Evolutionary conservation across 2,329 filamentous ascomycete species (phyloP), one percentile per base, ranked within the genome.

Genomic region (Bipolaris cookei): DNA sequence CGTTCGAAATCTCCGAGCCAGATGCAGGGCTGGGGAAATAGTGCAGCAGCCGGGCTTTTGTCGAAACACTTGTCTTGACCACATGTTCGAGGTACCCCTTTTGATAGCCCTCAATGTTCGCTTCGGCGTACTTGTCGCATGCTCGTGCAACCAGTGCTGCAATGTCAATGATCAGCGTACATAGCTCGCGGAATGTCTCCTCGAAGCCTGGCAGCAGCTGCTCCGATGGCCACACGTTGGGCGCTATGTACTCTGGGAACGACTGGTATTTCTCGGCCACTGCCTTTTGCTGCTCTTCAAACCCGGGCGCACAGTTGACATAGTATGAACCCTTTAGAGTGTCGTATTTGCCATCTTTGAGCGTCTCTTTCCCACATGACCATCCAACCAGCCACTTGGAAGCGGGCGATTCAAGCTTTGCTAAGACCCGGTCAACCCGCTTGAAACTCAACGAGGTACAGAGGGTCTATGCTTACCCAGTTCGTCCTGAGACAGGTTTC

Each of bases 1-100:
- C 71, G 11, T 56, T 59, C 2, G 56, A 43, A 3, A 56, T 42
- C 28, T 65, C 51, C 52, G 64, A 57, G 50, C 58, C 56, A 6
- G 70, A 51, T 37, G 67, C 56, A 21, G 74, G 72, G 10, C 71
- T 68, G 8, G 94, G 94, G 68, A 93, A 98, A 78, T 99, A 99
- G 79, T 99, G 95, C 67, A 98, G 80, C 25, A 99, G 81, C 11
- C 95, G 83, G 1, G 95, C 95, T 78, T 99, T 98, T 35, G 92
- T 97, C 0, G 90, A 96, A 32, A 88, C 88, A 46, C 92, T 97
- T 0, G 87, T 90, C 74, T 87, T 86, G 45, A 99, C 94, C 5
- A 98, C 90, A 51, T 87, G 86, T 79, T 97, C 92, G 3, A 99
- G 82, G 71, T 96, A 97, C 0, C 90, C 90, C 3, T 78, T 72